Percentiles rank a stretch among this genome's conserved stretches.
phyloP scores from a whole-genome alignment of 2,329 filamentous ascomycete species.

The Trichoderma koningiopsis region DNA sequence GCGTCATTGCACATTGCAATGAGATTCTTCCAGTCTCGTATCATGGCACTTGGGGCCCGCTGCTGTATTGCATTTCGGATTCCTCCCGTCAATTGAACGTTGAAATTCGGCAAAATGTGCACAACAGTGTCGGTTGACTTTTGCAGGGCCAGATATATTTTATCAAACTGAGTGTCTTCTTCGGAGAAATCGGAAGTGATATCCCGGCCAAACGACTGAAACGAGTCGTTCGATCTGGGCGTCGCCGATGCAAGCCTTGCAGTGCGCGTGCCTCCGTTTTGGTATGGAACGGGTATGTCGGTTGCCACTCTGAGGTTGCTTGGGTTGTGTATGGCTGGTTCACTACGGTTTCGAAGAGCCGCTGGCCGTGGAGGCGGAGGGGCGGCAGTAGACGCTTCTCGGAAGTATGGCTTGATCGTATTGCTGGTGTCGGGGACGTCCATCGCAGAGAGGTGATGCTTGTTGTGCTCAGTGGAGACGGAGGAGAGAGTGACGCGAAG shows the following conservation, averaged over 20 bases:
- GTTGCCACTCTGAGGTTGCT: conserved; percentile 59
- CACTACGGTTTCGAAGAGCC: conserved; percentile 40
- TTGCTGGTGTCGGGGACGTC: conserved; percentile 41
- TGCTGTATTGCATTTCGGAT: conserved; percentile 65
- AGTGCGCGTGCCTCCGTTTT: conserved; percentile 53
- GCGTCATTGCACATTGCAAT: conserved; percentile 71
- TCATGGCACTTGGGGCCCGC: conserved; percentile 59
- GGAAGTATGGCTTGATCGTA: conserved; percentile 53
- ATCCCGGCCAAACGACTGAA: conserved; percentile 55
- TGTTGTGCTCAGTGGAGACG: conserved; percentile 34
- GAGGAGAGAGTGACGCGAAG: conserved; percentile 57
- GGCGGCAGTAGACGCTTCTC: conserved; percentile 50
- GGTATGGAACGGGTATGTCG: conserved; percentile 50
- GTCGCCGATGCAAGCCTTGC: conserved; percentile 63
- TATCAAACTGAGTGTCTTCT: conserved; percentile 80
- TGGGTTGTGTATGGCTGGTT: conserved; percentile 49
- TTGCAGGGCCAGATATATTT: conserved; percentile 75
- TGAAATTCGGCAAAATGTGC: conserved; percentile 69
- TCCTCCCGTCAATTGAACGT: conserved; percentile 64
- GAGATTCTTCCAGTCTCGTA: conserved; percentile 69
- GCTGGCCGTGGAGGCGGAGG: conserved; percentile 54
- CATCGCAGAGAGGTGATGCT: conserved; percentile 27
- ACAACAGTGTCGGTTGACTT: conserved; percentile 73
- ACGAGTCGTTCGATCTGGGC: conserved; percentile 81
- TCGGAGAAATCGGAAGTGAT: conserved; percentile 66